Base-by-base conservation (phyloP, 208 protist species). In the Strigomonas galati region DNA sequence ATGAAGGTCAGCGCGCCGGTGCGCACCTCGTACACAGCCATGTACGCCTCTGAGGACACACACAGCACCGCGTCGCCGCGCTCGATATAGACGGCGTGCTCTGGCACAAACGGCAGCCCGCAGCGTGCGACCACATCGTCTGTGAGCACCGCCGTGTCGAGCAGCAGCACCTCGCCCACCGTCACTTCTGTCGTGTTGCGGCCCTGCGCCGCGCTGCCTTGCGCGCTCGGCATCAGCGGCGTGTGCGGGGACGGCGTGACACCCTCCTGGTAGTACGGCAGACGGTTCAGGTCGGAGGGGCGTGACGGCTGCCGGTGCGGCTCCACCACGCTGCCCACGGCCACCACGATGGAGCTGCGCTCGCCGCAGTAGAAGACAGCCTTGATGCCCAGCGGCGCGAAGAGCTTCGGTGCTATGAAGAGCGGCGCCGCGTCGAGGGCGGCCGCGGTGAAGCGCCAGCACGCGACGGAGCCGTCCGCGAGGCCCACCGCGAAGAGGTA, bases 401-500 rank as follows among this genome's bases (percentile, higher is more conserved):
- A 95, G 37, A 79, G 68, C n/a, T 35, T 40, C 12, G 72, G 64
- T 58, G 72, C 78, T 21, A 58, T 74, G 74, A 82, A 91, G 51
- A 53, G 52, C 2, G 84, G 82, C 3, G 62, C 53, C 55, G 51
- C 76, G 10, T 71, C 65, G 30, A 76, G 40, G 15, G 71, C 67
- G 26, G 68, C 59, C 1, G 63, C 67, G 19, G 61, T 78, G 53
- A 92, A 96, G 56, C 76, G 76, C 85, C 87, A 95, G 31, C 79
- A 67, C 0, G 62, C 70, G 1, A 96, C 74, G 26, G 80, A 82
- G 56, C 91, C 91, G 69, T 93, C 82, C 28, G 75, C 72, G 31
- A 96, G 75, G 32, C 87, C 87, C 0, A 64, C 78, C 4, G 73
- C 78, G 65, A 96, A 90, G 54, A 84, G 56, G 59, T 91, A 87